A percentile compares a stretch with the other conserved stretches of the same genome.
Conservation (phyloP, 768 basidiomycete genomes). For the Mycena capillaripes region DNA sequence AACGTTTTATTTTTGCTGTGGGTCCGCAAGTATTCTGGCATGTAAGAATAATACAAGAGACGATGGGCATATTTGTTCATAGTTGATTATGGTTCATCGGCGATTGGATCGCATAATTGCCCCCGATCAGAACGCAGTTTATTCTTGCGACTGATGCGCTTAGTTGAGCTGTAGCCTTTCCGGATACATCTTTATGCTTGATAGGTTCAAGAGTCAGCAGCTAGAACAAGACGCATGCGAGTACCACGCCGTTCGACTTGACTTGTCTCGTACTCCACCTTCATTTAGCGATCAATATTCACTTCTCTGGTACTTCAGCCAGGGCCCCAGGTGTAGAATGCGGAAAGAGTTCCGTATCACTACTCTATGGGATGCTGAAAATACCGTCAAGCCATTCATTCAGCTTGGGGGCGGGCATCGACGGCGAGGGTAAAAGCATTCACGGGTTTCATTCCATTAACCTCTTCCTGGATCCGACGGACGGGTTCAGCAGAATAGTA, state of each 20-base stretch:
- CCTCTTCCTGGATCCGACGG: no score
- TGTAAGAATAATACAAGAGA: constrained; percentile 11
- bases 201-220: constrained; percentile 8
- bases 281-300: constrained; percentile 1
- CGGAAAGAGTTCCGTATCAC: constrained; percentile 12
- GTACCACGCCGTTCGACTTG: constrained; percentile 3
- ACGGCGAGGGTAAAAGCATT: neutral
- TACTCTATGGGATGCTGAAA: no score
- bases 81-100: no score
- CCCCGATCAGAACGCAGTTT: constrained; percentile 12
- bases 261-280: constrained; percentile 12
- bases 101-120: constrained; percentile 6
- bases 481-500: no score
- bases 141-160: constrained; percentile 12
- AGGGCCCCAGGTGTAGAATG: constrained; percentile 14
- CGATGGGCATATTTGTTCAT: constrained; percentile 17
- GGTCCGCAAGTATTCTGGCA: neutral
- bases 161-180: neutral
- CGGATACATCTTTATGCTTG: constrained; percentile 2
- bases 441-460: no score
- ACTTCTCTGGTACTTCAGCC: constrained; percentile 12
- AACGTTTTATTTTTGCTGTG: constrained; percentile 4
- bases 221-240: neutral
- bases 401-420: neutral
- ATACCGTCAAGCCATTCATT: no score